phyloP scores from a whole-genome alignment of 768 basidiomycete genomes.

The Guyanaporus albipodus region DNA sequence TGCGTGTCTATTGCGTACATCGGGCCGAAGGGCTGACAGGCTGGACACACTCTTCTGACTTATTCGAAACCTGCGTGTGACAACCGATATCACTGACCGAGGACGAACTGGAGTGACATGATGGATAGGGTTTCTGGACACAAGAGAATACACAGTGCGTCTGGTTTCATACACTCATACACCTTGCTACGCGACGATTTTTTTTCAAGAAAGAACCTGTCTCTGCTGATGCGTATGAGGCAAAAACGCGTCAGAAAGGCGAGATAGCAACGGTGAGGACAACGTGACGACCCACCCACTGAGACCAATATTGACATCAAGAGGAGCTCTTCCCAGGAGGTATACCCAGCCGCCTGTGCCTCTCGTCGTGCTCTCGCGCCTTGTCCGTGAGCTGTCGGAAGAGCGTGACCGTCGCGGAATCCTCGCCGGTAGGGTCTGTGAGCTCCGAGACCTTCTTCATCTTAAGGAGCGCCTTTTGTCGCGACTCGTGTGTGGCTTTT shows the following conservation, averaged over 20 bases:
- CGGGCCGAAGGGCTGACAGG: too few relatives aligned
- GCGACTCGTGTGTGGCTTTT: slow-evolving; percentile 38
- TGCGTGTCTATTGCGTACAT: too few relatives aligned
- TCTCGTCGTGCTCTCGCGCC: slow-evolving; percentile 26
- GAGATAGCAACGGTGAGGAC: neutral
- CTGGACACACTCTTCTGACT: too few relatives aligned
- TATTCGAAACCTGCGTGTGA: too few relatives aligned
- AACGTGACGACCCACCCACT: neutral
- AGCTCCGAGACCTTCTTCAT: slow-evolving; percentile 45
- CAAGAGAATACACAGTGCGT: too few relatives aligned
- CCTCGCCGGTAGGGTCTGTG: slow-evolving; percentile 6
- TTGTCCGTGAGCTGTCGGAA: slow-evolving; percentile 21
- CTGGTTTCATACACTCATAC: too few relatives aligned
- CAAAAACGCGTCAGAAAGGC: neutral
- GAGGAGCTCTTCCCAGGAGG: slow-evolving; percentile 24
- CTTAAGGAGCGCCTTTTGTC: slow-evolving; percentile 40
- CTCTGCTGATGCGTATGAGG: too few relatives aligned
- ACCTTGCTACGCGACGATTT: too few relatives aligned
- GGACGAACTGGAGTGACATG: too few relatives aligned
- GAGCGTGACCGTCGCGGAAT: slow-evolving; percentile 9
- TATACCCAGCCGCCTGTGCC: slow-evolving; percentile 27
- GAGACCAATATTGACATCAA: neutral
- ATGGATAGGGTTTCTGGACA: too few relatives aligned
- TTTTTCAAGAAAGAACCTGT: too few relatives aligned
- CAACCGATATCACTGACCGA: too few relatives aligned